Evolutionary conservation across 345 rosid species (phyloP).

Genomic region (Moringa oleifera): DNA sequence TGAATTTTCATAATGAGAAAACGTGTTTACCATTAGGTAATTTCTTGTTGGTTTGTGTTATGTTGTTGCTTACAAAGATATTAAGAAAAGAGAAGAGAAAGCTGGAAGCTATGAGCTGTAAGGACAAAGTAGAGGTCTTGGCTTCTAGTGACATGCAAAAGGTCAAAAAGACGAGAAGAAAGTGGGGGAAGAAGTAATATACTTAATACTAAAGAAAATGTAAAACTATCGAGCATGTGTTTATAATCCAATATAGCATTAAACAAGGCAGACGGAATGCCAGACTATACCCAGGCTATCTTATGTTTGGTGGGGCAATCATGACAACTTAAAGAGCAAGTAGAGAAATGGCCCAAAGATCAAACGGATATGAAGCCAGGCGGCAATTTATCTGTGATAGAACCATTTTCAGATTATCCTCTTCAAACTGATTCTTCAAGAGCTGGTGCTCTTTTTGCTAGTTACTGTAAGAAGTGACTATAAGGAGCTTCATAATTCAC

Average conservation of each 20-base stretch:
- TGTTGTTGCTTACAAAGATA: conserved; percentile 1
- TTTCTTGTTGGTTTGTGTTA: neutral
- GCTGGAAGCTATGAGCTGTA: conserved; percentile 11
- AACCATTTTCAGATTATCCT: neutral
- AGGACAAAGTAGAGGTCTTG: neutral
- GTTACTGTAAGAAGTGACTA: conserved; percentile 11
- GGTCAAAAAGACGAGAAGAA: conserved; percentile 18
- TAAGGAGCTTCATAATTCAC: conserved; percentile 11
- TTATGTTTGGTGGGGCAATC: too few relatives aligned
- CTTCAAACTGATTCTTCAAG: too few relatives aligned
- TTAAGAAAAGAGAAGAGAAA: conserved; percentile 3
- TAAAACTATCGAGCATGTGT: too few relatives aligned
- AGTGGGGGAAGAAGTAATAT: neutral
- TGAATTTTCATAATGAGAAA: neutral
- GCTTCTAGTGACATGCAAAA: too few relatives aligned
- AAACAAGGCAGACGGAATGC: too few relatives aligned
- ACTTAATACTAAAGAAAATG: too few relatives aligned
- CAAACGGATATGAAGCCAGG: conserved; percentile 32
- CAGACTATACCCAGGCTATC: too few relatives aligned
- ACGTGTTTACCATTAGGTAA: neutral
- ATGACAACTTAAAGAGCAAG: too few relatives aligned
- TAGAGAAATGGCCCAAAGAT: too few relatives aligned
- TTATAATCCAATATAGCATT: too few relatives aligned
- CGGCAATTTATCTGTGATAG: neutral
- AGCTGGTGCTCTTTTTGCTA: conserved; percentile 2